Base-by-base conservation (phyloP, 2,329 filamentous ascomycete genomes). In the Phialophora chinensis region DNA sequence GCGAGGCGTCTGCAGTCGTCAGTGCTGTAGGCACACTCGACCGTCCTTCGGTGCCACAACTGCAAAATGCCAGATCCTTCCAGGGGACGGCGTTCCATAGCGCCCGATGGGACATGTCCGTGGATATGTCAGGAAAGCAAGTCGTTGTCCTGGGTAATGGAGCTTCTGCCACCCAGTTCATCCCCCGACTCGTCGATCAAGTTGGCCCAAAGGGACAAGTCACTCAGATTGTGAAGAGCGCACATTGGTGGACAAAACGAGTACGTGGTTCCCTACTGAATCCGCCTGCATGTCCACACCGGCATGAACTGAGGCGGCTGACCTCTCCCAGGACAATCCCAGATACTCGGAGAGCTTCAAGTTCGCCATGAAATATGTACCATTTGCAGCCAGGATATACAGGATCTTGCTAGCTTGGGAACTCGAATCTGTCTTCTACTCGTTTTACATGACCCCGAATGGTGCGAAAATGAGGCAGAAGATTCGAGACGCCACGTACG, bases 51-150 rank as follows among this genome's bases (percentile, higher is more conserved):
- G 67, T 72, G 31, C 74, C 73, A 1, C 70, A 68, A 29, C 10
- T 31, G 31, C 31, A 31, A 65, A 69, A n/a, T 33, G 17, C 25
- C 71, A 74, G 6, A 72, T 75, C 23, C 73, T 83, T 80, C 68
- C 65, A 77, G 33, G 79, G 80, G 10, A 69, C 76, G 1, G 75
- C 75, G 54, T 81, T 82, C 63, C 81, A 83, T 69, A 79, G 80
- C 1, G 72, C 57, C 17, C 17, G 20, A 23, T 49, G 44, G 44
- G 44, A 49, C 44, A 17, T 6, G 17, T 49, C 44, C 11, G 17
- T 49, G 17, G 44, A 49, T 10, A n/a, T 17, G 44, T 23, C 17
- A 10, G 44, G 20, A 17, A 49, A 49, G 44, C 17, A 49, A n/a
- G 44, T 49, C 20, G 44, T 49, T n/a, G 20, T 23, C 20, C 17